Base-by-base conservation (phyloP, 495 filamentous ascomycete species). In the Neurospora sp. region DNA sequence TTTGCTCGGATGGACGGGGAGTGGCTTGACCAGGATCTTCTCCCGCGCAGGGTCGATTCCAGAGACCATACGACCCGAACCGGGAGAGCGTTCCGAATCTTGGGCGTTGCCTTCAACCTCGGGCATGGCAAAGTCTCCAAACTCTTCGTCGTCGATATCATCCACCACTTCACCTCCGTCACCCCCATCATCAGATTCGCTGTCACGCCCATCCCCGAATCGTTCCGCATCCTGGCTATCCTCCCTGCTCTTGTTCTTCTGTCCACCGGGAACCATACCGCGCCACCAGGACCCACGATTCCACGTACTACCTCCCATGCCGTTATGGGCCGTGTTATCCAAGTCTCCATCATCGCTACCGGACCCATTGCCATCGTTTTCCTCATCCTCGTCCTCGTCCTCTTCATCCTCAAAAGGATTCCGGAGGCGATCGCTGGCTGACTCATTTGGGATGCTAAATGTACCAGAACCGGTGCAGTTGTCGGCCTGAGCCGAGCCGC, bases 101-200 rank as follows among this genome's bases (percentile, higher is more conserved):
- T 74, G 31, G 10, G 40, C 68, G 20, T 71, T 70, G 16, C 77
- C 71, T 18, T 80, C 79, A 16, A 82, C 83, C 75, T 86, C 85
- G 69, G 84, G 82, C 83, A 87, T 85, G 77, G 84, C 84, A 74
- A 87, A 87, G 71, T 86, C 85, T 16, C 84, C 85, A 76, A 85
- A 86, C 73, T 86, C 85, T 69, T 85, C 85, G 41, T 86, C 83
- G 9, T 84, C 84, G 3, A 84, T 82, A 9, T 84, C 84, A 27
- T 84, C 84, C 20, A 82, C 81, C 16, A 75, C 78, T 8, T 76
- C 78, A 40, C 80, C 81, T 18, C 82, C 81, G 27, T 81, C 80
- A 40, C 80, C 80, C 12, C 70, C 75, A 11, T n/a, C 69, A 69
- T 76, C 75, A 2, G 78, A 79, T 0, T 78, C 78, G 68, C 84